phyloP scores from a whole-genome alignment of 2,329 filamentous ascomycete species.

The Diaporthe sp. region DNA sequence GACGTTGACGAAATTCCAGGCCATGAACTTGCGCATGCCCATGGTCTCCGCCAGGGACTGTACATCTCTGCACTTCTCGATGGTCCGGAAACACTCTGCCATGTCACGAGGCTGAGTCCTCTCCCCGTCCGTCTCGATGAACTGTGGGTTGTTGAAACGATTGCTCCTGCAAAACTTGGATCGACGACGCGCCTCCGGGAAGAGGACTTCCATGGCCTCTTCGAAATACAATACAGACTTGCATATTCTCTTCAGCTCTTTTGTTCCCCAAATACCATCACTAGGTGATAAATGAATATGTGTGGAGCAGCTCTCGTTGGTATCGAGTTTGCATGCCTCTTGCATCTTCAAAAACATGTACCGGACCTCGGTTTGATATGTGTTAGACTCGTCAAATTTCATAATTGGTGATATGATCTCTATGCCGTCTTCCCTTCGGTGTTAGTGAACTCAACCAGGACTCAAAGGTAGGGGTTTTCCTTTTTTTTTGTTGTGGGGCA shows the following conservation, averaged over 20 bases:
- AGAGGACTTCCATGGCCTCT: background rate
- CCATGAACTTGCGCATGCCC: background rate
- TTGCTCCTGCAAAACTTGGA: background rate
- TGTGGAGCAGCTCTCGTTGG: background rate
- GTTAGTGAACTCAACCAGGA: too few species aligned
- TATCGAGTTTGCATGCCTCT: background rate
- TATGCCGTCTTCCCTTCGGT: background rate
- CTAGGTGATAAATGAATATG: background rate
- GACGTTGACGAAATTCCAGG: background rate
- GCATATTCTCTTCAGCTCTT: background rate
- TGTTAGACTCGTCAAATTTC: background rate
- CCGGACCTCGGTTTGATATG: background rate
- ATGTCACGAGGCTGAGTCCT: background rate
- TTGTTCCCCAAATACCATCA: background rate
- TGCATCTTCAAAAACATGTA: background rate
- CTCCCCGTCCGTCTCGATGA: background rate
- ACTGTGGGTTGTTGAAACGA: slow-evolving; percentile 4
- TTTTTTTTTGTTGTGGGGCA: background rate
- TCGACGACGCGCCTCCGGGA: background rate
- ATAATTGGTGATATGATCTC: background rate
- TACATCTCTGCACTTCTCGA: background rate
- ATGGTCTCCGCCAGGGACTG: background rate
- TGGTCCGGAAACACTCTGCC: background rate
- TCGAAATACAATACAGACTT: background rate
- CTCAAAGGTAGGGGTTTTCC: too few species aligned